Evolutionary conservation across 805 yeast genomes (phyloP).

Genomic region (Tetrapisispora taiwanensis): DNA sequence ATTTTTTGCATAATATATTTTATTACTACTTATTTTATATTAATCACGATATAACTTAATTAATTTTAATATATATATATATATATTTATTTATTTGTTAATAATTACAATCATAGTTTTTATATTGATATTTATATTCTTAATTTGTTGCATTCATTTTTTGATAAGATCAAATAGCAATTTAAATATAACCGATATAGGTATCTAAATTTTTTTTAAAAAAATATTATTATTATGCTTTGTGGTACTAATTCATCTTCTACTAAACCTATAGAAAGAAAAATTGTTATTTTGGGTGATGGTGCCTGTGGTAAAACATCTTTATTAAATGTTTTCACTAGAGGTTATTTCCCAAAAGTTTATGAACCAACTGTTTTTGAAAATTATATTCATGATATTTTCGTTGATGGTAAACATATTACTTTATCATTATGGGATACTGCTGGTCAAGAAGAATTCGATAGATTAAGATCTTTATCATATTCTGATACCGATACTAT

Average conservation of each 20-base stretch:
- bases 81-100: too few relatives aligned
- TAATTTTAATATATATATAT: too few relatives aligned
- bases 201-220: too few relatives aligned
- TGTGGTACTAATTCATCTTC: constrained; percentile 26
- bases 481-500: constrained; percentile 95
- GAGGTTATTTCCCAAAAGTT: constrained; percentile 97
- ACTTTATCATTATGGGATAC: constrained; percentile 96
- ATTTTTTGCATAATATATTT: too few relatives aligned
- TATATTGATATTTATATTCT: too few relatives aligned
- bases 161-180: too few relatives aligned
- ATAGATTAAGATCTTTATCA: constrained; percentile 80
- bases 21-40: too few relatives aligned
- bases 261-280: constrained; percentile 57
- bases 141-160: too few relatives aligned
- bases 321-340: constrained; percentile 83
- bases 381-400: constrained; percentile 93
- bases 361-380: constrained; percentile 98
- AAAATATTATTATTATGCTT: constrained; percentile 3
- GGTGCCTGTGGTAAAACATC: constrained; percentile 99
- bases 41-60: too few relatives aligned
- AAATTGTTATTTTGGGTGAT: constrained; percentile 90
- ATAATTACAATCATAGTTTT: too few relatives aligned
- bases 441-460: constrained; percentile 98
- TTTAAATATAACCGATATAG: too few relatives aligned
- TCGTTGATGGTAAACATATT: constrained; percentile 86